Base-by-base conservation (phyloP, 2,329 filamentous ascomycete species). In the Colletotrichum navitas region DNA sequence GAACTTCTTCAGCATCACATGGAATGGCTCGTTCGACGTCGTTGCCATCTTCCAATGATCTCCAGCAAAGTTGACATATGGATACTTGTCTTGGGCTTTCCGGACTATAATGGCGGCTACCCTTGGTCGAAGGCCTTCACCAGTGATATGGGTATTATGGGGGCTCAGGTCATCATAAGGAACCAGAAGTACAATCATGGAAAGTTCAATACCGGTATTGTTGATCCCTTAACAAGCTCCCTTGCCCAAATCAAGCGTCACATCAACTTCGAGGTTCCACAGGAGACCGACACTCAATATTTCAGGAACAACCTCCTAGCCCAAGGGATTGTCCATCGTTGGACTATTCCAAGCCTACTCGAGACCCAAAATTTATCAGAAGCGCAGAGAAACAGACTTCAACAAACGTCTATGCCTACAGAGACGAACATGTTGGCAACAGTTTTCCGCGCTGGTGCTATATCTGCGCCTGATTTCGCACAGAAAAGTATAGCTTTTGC, bases 21-120 rank as follows among this genome's bases (percentile, higher is more conserved):
- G 34, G 36, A 63, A 34, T 63, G 49, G 49, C 61, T 63, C 2
- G 36, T 63, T 52, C 34, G 61, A 14, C 45, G 61, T 6, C 61
- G 47, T 5, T 24, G 24, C 4, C 16, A 24, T 2, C 7, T 41
- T 18, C 61, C 61, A 3, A 51, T 32, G 10, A 63, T 63, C 14
- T 1, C 0, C 16, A 29, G 47, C 11, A 8, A 16, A 2, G 6
- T 55, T 3, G 12, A 63, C 26, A 18, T 54, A 8, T 63, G 61
- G 61, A 14, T 29, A 1, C 32, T 63, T 2, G 18, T 45, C 2
- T 1, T 63, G 16, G 61, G 49, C 1, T 63, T 63, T 4, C 61
- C 61, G 5, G 21, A 55, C 12, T 36, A 63, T 4, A 7, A 29
- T 2, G 36, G 36, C 2, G 61, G 61, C 6, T 54, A 55, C 39